These are phyloP conservation scores for Hemerocallis citrina DNA, from an alignment of 106 monocot species.

Conservation along the genomic window DNA sequence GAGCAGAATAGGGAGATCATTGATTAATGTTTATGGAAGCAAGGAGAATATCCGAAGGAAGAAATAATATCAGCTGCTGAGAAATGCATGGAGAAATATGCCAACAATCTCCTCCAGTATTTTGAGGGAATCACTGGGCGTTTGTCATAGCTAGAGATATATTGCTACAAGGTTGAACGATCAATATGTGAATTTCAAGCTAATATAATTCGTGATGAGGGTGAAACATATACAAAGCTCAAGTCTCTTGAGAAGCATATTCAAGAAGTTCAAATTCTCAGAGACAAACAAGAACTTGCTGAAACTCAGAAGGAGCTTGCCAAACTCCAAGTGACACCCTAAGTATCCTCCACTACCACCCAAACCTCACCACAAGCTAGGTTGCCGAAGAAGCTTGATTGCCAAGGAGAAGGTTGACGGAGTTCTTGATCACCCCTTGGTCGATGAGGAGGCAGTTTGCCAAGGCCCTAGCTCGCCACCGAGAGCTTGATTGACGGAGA, in stretches of 20 bases:
- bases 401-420: too few species aligned
- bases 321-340: conserved; percentile 47
- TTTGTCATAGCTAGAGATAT: conserved; percentile 39
- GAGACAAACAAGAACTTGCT: conserved; percentile 81
- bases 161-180: conserved; percentile 48
- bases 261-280: conserved; percentile 69
- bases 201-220: too few species aligned
- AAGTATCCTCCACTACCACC: too few species aligned
- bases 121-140: conserved; percentile 56
- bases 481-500: too few species aligned
- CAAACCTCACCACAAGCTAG: too few species aligned
- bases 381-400: too few species aligned
- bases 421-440: too few species aligned
- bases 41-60: conserved; percentile 28
- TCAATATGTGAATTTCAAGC: conserved; percentile 38
- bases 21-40: conserved; percentile 23
- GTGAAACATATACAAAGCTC: too few species aligned
- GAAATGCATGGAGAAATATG: conserved; percentile 60
- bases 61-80: conserved; percentile 42
- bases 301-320: conserved; percentile 75
- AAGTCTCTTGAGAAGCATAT: conserved; percentile 65
- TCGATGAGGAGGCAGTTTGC: too few species aligned
- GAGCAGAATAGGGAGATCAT: conserved; percentile 29
- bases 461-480: too few species aligned
- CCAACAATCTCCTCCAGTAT: conserved; percentile 39